Evolutionary conservation across 2,329 filamentous ascomycete genomes (phyloP).

Genomic region (Colletotrichum somersetense): DNA sequence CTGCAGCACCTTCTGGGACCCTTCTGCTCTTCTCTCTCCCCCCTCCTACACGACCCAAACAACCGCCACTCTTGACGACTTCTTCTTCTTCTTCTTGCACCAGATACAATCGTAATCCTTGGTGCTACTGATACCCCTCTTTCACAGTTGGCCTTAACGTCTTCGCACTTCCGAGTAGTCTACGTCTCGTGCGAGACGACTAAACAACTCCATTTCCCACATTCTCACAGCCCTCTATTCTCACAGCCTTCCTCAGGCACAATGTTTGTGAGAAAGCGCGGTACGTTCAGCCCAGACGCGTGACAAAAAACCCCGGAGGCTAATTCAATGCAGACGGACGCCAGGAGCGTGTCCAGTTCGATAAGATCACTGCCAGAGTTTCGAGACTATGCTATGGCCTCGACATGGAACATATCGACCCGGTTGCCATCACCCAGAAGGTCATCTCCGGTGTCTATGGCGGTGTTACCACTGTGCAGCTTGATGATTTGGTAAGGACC

Average conservation of each 20-base stretch:
- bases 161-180: slow-evolving; percentile 9
- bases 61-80: slow-evolving; percentile 13
- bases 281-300: slow-evolving; percentile 56
- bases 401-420: slow-evolving; percentile 94
- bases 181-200: slow-evolving; percentile 2
- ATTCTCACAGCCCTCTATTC: slow-evolving; percentile 17
- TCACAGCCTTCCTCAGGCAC: slow-evolving; percentile 46
- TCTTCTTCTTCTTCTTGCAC: slow-evolving; percentile 7
- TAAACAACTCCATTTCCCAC: neutral
- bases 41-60: slow-evolving; percentile 33
- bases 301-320: neutral
- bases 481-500: slow-evolving; percentile 90
- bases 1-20: slow-evolving; percentile 37
- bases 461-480: slow-evolving; percentile 94
- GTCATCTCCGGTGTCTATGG: slow-evolving; percentile 99
- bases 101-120: slow-evolving; percentile 11
- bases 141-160: slow-evolving; percentile 1
- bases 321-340: slow-evolving; percentile 79
- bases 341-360: slow-evolving; percentile 99
- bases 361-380: slow-evolving; percentile 99
- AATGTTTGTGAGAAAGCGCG: slow-evolving; percentile 75
- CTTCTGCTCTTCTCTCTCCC: slow-evolving; percentile 9
- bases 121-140: slow-evolving; percentile 33
- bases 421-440: slow-evolving; percentile 98
- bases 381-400: slow-evolving; percentile 98